phyloP scores from a whole-genome alignment of 495 filamentous ascomycete genomes.

The Melanomma pulvis-pyrius region DNA sequence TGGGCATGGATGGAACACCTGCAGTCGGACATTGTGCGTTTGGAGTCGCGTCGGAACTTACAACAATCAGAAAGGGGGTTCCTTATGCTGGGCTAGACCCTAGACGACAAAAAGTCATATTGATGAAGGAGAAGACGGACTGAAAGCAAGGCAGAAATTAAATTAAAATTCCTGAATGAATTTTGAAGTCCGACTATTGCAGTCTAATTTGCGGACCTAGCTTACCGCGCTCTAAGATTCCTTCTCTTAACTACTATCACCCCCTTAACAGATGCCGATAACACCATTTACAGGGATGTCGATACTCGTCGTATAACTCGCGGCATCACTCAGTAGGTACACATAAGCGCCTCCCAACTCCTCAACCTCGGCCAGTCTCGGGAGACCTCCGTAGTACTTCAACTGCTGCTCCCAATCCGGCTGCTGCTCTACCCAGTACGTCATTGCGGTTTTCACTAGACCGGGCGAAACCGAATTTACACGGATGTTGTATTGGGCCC shows the following conservation, averaged over 20 bases:
- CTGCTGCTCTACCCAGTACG: constrained; percentile 60
- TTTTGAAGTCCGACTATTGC: not conserved
- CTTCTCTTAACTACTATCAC: not conserved
- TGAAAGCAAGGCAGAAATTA: not conserved
- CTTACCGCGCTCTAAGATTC: not conserved
- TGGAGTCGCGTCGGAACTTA: constrained; percentile 20
- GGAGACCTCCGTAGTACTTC: constrained; percentile 58
- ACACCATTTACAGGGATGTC: constrained; percentile 57
- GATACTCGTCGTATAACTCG: constrained; percentile 77
- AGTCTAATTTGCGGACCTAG: too few relatives aligned
- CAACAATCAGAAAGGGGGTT: constrained; percentile 5
- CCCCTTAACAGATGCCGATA: not conserved
- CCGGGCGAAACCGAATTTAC: constrained; percentile 83
- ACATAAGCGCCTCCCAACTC: constrained; percentile 87
- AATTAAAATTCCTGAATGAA: not conserved
- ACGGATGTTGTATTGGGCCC: constrained; percentile 55
- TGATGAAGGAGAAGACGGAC: constrained; percentile 11
- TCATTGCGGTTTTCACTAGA: constrained; percentile 82
- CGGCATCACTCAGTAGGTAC: constrained; percentile 79
- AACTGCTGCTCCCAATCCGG: constrained; percentile 56
- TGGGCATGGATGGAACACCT: constrained; percentile 4
- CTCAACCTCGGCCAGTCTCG: constrained; percentile 68
- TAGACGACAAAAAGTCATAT: not conserved
- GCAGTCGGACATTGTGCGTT: constrained; percentile 23
- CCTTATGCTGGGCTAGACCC: constrained; percentile 21